Evolutionary conservation across 2,329 filamentous ascomycete genomes (phyloP), one percentile per base, ranked within the genome.

Genomic region (Fusarium cyanostomum): DNA sequence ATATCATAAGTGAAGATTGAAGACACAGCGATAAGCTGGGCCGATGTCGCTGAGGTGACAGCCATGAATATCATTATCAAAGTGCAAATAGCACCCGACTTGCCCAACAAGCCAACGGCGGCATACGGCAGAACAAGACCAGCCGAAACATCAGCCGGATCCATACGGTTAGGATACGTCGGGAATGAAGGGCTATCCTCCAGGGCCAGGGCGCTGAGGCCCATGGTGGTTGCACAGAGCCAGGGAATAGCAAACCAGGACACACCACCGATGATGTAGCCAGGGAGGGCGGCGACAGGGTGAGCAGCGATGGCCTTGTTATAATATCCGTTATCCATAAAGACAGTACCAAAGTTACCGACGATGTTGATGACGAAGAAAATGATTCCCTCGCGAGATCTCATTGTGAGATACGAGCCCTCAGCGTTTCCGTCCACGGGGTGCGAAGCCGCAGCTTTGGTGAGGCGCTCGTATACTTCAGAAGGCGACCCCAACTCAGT

Each of bases 241-340:
- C 92, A 96, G 0, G 94, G 94, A 49, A 97, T 96, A 1, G 93
- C 93, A 68, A 97, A 97, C 93, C 93, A 97, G 45, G 86, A 89
- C 1, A 96, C 83, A 18, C 94, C 93, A 6, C 93, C 93, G 61
- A 94, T 85, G 52, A 97, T 89, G 72, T 97, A 97, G 15, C 93
- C 93, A 0, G 93, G 93, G 3, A 97, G 85, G 0, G 93, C 94
- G 59, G 94, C 88, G 0, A 94, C 90, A 1, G 92, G 92, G 18
- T 88, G 90, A 0, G 94, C 92, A 7, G 94, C 92, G 70, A 97
- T 96, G 13, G 92, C 93, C 77, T 96, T 96, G 82, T 96, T 95
- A 79, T 93, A 96, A 80, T 96, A 96, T 13, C 90, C 61, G 65
- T 94, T 94, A 72, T 96, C 92, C 39, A 92, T 82, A 80, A 96